phyloP scores from a whole-genome alignment of 257 asterid genomes.

The Petunia axillaris region DNA sequence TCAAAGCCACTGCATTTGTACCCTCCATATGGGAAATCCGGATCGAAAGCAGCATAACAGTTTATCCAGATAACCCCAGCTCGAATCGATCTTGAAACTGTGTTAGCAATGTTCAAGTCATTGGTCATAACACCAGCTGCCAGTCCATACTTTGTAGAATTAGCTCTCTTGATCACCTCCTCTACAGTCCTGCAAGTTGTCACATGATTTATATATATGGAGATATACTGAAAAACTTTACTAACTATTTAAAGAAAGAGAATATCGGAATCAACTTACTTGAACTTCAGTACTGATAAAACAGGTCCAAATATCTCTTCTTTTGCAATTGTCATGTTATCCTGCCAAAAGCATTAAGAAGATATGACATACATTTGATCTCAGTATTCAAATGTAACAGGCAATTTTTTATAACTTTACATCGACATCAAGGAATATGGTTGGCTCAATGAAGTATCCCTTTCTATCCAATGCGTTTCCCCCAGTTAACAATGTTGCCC shows the following conservation, averaged over 20 bases:
- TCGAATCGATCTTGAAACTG: slow-evolving; percentile 67
- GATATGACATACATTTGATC: background rate
- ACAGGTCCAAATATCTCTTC: slow-evolving; percentile 53
- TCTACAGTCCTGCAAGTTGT: slow-evolving; percentile 38
- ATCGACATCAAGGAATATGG: slow-evolving; percentile 40
- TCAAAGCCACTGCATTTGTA: slow-evolving; percentile 88
- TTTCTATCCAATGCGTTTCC: slow-evolving; percentile 38
- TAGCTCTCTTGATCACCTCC: too few species aligned
- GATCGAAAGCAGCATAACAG: slow-evolving; percentile 62
- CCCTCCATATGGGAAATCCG: slow-evolving; percentile 65
- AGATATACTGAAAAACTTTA: too few species aligned
- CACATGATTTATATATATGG: too few species aligned
- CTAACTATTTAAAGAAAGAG: too few species aligned
- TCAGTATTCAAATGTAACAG: too few species aligned
- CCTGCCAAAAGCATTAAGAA: too few species aligned
- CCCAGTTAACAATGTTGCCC: slow-evolving; percentile 42
- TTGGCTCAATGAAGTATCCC: slow-evolving; percentile 22
- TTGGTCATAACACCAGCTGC: too few species aligned
- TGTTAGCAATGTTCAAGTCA: slow-evolving; percentile 36
- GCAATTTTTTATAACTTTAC: slow-evolving; percentile 15
- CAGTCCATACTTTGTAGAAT: too few species aligned
- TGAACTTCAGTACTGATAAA: slow-evolving; percentile 38
- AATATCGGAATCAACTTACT: background rate
- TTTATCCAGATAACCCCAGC: slow-evolving; percentile 82
- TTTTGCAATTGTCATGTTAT: slow-evolving; percentile 29